Base-by-base conservation (phyloP, 2,329 filamentous ascomycete species). In the Fusarium sp. region DNA sequence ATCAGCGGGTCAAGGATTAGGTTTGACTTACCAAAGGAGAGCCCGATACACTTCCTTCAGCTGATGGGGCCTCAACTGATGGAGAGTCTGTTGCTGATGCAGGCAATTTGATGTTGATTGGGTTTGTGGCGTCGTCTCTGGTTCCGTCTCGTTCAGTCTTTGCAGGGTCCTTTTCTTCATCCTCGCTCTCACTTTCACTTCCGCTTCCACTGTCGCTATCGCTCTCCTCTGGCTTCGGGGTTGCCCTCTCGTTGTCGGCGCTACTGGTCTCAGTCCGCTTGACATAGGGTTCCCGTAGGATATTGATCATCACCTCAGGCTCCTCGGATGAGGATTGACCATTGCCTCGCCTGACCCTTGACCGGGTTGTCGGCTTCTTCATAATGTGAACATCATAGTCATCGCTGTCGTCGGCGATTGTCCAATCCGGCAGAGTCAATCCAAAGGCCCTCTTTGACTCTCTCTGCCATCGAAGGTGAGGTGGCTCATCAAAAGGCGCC, bases 351-450 rank as follows among this genome's bases (percentile, higher is more conserved):
- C 56, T 58, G 13, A 40, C n/a, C 29, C 48, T 69, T 21, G 27
- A 50, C 23, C 48, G 57, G 31, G 39, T 18, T 31, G 46, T 61
- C 17, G 54, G 68, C 18, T 45, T 73, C 39, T 46, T 72, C 56
- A 61, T 63, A 27, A 58, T 58, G 31, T 58, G 54, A 46, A 65
- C 61, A 18, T 70, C 66, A 62, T 73, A 58, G 39, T 71, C 53
- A 25, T 72, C 66, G 43, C 45, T 61, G 23, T 72, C 70, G 39
- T 76, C 75, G n/a, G 58, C 74, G 21, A 63, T 64, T 15, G 75
- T 76, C 75, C 75, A 77, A 10, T 63, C 54, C 3, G 72, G 72
- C 10, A 73, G 49, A 35, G 49, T 48, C 42, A 58, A 58, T 18
- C 59, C 57, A 36, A 67, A 59, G 41, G 51, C 62, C 31, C 60